Base-by-base conservation (phyloP, 108 stramenopile species). In the Nannochloropsis salina region DNA sequence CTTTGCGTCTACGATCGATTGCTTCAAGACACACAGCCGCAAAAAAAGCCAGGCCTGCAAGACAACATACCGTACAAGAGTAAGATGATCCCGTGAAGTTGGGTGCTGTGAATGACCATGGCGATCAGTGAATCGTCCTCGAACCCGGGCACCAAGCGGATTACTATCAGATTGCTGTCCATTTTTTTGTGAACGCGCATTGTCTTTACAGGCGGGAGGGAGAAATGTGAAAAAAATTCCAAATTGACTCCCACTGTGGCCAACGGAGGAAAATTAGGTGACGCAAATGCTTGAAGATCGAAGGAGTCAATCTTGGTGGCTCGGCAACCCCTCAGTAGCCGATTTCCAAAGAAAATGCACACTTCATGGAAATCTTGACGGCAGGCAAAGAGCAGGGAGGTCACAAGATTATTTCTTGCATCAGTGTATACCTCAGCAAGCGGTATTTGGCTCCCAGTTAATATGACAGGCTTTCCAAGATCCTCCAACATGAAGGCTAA, bases 401-500 rank as follows among this genome's bases (percentile, higher is more conserved):
- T 74, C 61, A 74, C 61, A 74, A 99, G 90, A 87, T 99, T 99
- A n/a, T 94, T 90, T 42, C 97, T 90, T 18, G 97, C 98, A 91
- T 98, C 97, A 89, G 94, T 96, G 91, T 96, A 96, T 18, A 93
- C 94, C 90, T 96, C 95, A 22, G 92, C 88, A 12, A 99, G 86
- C 2, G 97, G 98, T 43, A 99, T 94, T 90, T 91, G 90, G 9
- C 9, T 86, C 6, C 98, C 98, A 1, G 98, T 98, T 84, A 97
- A 96, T 1, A 97, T 90, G 11, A 99, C 97, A 8, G 99, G 94
- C 88, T 99, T 99, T 18, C 94, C 94, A 43, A 99, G 92, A 92
- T 98, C 97, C 88, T 99, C 96, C 42, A 99, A 90, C 96, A 99
- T 97, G 92, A 98, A 99, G 44, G 93, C 91, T 42, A 98, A 90